Evolutionary conservation across 2,329 filamentous ascomycete genomes (phyloP).

Genomic region (Trichoderma sp.): DNA sequence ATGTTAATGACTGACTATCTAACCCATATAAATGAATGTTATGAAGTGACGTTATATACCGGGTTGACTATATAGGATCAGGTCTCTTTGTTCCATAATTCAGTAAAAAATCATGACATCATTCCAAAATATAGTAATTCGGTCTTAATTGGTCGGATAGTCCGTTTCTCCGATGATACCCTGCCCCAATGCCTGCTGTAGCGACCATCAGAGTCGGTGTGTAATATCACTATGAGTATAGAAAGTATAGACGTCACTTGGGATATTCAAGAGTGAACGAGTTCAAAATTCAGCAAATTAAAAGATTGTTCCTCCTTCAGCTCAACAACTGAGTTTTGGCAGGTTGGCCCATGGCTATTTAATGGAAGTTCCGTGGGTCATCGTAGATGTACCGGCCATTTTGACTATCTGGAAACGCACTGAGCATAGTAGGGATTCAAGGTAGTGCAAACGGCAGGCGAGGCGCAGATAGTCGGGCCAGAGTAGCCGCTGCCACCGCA

Average conservation of each 20-base stretch:
- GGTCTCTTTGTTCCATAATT: not conserved
- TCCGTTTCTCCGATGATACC: not conserved
- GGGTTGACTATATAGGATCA: not conserved
- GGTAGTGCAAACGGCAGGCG: conserved; percentile 11
- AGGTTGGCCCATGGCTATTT: not conserved
- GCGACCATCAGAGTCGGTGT: not conserved
- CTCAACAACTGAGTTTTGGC: not conserved
- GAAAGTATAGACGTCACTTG: not conserved
- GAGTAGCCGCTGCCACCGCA: conserved; percentile 11
- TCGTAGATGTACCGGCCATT: not conserved
- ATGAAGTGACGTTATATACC: not conserved
- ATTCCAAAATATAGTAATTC: not conserved
- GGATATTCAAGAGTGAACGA: not conserved
- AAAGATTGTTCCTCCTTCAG: not conserved
- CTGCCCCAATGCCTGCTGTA: not conserved
- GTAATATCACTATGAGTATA: not conserved
- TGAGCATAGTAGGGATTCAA: conserved; percentile 17
- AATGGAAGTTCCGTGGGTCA: not conserved
- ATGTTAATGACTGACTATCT: not conserved
- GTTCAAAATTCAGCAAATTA: not conserved
- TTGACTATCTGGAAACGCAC: not conserved
- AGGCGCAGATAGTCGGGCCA: conserved; percentile 7
- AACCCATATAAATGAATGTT: not conserved
- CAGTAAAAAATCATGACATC: not conserved
- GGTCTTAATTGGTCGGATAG: not conserved